Evolutionary conservation across 2,329 filamentous ascomycete genomes (phyloP).

Genomic region (Cladosporium sp.): DNA sequence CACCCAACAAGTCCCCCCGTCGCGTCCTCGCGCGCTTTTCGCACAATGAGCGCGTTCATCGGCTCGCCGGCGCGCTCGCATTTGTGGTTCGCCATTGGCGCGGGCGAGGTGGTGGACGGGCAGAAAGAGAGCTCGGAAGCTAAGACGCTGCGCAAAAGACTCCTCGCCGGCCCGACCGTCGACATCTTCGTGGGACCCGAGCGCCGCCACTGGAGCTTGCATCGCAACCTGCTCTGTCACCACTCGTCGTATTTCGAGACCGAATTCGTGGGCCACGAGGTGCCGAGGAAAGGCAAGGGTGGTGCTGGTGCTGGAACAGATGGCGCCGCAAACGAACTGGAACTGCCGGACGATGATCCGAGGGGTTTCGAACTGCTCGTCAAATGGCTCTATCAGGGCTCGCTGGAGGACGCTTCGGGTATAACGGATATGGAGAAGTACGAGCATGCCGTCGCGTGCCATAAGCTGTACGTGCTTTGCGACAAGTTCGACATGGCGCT

Average conservation of each 20-base stretch:
- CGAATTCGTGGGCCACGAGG: constrained; percentile 31
- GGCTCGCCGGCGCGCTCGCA: constrained; percentile 19
- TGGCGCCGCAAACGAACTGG: constrained; percentile 43
- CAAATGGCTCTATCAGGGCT: constrained; percentile 55
- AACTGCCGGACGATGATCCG: constrained; percentile 48
- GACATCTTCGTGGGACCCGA: constrained; percentile 48
- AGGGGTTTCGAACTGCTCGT: constrained; percentile 51
- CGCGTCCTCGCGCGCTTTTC: not conserved
- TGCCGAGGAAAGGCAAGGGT: constrained; percentile 33
- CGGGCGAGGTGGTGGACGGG: constrained; percentile 14
- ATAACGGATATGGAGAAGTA: constrained; percentile 48
- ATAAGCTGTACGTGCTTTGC: constrained; percentile 51
- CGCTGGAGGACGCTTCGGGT: constrained; percentile 46
- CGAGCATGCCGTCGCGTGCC: constrained; percentile 51
- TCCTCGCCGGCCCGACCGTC: constrained; percentile 50
- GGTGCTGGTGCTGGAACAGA: constrained; percentile 25
- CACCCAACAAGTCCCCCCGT: not conserved
- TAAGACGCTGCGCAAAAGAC: constrained; percentile 47
- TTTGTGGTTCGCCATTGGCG: constrained; percentile 18
- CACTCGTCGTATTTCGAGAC: constrained; percentile 47
- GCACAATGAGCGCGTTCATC: constrained; percentile 13
- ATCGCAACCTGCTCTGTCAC: constrained; percentile 50
- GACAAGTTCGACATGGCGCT: constrained; percentile 48
- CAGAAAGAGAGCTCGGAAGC: constrained; percentile 25
- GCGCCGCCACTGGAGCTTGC: constrained; percentile 48